phyloP scores from a whole-genome alignment of 2,329 filamentous ascomycete species.

The Diplodia sapinea region DNA sequence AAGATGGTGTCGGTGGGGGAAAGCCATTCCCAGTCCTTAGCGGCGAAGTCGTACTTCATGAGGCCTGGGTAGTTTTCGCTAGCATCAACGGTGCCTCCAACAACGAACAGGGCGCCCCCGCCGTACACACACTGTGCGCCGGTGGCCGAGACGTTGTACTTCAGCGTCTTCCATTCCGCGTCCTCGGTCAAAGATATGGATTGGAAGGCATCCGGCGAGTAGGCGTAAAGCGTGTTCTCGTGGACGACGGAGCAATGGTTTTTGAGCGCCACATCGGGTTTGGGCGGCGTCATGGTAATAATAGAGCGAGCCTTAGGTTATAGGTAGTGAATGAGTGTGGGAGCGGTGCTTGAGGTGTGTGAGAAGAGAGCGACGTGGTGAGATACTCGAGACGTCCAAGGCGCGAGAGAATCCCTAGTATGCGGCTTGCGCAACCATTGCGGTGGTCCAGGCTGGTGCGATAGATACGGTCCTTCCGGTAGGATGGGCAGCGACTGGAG shows the following conservation, averaged over 20 bases:
- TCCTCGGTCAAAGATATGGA: conserved; percentile 72
- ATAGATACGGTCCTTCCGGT: conserved; percentile 13
- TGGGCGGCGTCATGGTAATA: conserved; percentile 69
- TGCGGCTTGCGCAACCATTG: conserved; percentile 28
- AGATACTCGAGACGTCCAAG: conserved; percentile 18
- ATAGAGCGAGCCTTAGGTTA: conserved; percentile 5
- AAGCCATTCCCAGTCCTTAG: conserved; percentile 65
- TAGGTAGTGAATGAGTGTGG: conserved; percentile 3
- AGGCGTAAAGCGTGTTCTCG: conserved; percentile 83
- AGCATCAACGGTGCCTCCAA: conserved; percentile 66
- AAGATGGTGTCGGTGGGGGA: conserved; percentile 56
- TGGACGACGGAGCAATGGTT: conserved; percentile 82
- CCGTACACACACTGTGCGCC: conserved; percentile 79
- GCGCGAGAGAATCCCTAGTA: conserved; percentile 22
- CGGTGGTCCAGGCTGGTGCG: background rate
- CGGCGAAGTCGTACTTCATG: conserved; percentile 68
- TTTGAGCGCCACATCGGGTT: conserved; percentile 71
- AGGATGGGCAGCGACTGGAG: conserved; percentile 14
- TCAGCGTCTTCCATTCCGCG: conserved; percentile 72
- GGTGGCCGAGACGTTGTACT: conserved; percentile 71
- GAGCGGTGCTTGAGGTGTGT: background rate
- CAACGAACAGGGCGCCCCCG: conserved; percentile 74
- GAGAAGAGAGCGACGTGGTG: conserved; percentile 20
- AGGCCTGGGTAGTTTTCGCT: conserved; percentile 69
- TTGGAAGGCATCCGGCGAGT: conserved; percentile 75